Conservation (phyloP, 345 rosid species). For the Moringa oleifera region DNA sequence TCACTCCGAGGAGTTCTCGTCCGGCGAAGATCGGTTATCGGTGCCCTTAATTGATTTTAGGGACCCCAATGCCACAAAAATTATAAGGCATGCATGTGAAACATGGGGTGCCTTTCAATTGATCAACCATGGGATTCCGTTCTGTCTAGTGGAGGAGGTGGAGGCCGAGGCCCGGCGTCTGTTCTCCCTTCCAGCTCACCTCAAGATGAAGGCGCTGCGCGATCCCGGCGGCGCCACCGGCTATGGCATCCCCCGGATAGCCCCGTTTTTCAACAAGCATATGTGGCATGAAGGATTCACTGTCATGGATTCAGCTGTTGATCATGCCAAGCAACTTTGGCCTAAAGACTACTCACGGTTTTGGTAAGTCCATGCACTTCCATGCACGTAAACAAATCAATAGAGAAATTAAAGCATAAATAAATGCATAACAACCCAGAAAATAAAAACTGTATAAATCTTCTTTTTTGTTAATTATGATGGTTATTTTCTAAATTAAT, state of each 20-base stretch:
- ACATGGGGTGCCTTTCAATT: constrained; percentile 77
- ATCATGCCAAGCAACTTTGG: constrained; percentile 69
- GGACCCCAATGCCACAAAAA: constrained; percentile 24
- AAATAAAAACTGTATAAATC: neutral
- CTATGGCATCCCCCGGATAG: constrained; percentile 66
- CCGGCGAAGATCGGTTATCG: constrained; percentile 15
- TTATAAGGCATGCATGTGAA: constrained; percentile 51
- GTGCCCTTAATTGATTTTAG: constrained; percentile 55
- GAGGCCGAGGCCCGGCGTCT: constrained; percentile 49
- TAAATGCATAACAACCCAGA: too few relatives aligned
- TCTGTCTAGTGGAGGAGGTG: constrained; percentile 33
- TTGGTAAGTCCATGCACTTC: constrained; percentile 47
- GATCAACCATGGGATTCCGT: constrained; percentile 52
- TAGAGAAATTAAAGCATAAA: neutral
- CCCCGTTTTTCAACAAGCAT: constrained; percentile 56
- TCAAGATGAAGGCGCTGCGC: constrained; percentile 54
- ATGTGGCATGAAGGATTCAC: constrained; percentile 99
- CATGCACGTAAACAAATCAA: constrained; percentile 23
- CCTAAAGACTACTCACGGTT: constrained; percentile 45
- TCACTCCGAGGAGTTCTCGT: constrained; percentile 19
- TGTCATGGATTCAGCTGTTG: constrained; percentile 53
- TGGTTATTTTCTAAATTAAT: too few relatives aligned
- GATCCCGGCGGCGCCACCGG: constrained; percentile 51
- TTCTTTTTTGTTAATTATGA: too few relatives aligned
- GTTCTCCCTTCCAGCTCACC: constrained; percentile 55